Evolutionary conservation across 2,329 filamentous ascomycete species (phyloP).

Genomic region (Aspergillus versicolor): DNA sequence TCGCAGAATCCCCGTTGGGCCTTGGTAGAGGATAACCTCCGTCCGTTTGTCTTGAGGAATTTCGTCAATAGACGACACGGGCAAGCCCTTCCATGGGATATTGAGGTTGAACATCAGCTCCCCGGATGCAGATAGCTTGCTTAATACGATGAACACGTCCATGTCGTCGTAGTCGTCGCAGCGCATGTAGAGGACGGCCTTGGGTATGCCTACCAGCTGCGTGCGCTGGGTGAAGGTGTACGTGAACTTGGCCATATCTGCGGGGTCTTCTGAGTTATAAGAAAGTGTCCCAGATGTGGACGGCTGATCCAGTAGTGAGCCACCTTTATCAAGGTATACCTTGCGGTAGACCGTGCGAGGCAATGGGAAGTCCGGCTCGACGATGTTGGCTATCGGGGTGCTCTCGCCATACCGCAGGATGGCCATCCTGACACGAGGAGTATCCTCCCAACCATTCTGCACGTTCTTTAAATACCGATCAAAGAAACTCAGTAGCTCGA

Average conservation of each 20-base stretch:
- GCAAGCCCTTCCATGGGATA: constrained; percentile 7
- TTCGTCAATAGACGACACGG: background rate
- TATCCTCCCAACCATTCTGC: constrained; percentile 11
- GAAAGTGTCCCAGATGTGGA: background rate
- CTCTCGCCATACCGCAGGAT: constrained; percentile 9
- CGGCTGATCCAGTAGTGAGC: background rate
- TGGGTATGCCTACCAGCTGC: constrained; percentile 13
- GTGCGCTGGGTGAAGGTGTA: constrained; percentile 6
- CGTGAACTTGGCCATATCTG: constrained; percentile 13
- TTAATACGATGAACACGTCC: constrained; percentile 10
- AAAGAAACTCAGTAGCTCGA: constrained; percentile 9
- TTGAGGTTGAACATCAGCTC: constrained; percentile 11
- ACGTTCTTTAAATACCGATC: constrained; percentile 10
- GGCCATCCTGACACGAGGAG: constrained; percentile 11
- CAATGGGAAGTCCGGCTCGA: constrained; percentile 9
- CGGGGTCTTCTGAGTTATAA: constrained; percentile 9
- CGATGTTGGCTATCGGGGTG: constrained; percentile 1
- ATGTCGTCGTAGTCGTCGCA: constrained; percentile 14
- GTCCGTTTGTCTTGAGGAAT: constrained; percentile 3
- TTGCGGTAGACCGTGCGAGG: constrained; percentile 11
- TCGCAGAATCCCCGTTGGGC: constrained; percentile 4
- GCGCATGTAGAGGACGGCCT: constrained; percentile 14
- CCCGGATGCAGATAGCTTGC: constrained; percentile 8
- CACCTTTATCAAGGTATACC: constrained; percentile 4
- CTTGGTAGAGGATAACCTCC: constrained; percentile 7